These are phyloP conservation scores for Oryza brachyantha DNA, from an alignment of 176 grass and related monocot genomes.

Conservation along the genomic window DNA sequence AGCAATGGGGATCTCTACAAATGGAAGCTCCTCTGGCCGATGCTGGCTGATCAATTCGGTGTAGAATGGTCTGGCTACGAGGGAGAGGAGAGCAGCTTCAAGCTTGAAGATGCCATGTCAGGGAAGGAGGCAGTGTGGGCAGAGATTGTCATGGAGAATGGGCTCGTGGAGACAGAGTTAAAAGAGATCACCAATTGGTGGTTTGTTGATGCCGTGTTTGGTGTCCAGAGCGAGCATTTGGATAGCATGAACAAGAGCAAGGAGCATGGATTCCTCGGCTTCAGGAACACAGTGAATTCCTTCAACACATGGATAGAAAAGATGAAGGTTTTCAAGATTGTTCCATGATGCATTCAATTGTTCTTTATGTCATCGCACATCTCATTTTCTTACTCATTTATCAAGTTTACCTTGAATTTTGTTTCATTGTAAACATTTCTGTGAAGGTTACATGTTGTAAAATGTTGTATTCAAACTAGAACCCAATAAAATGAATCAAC, in stretches of 20 bases:
- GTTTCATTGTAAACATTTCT: neutral
- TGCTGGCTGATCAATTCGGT: conserved; percentile 67
- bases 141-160: conserved; percentile 62
- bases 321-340: conserved; percentile 71
- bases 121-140: conserved; percentile 64
- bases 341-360: conserved; percentile 40
- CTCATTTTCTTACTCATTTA: neutral
- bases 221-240: conserved; percentile 32
- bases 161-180: conserved; percentile 44
- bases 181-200: conserved; percentile 71
- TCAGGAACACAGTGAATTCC: conserved; percentile 63
- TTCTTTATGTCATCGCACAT: neutral
- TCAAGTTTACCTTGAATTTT: neutral
- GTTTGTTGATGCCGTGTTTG: conserved; percentile 39
- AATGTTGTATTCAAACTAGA: conserved; percentile 30
- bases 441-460: conserved; percentile 28
- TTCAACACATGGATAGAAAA: conserved; percentile 84
- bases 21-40: conserved; percentile 79
- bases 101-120: conserved; percentile 53
- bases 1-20: conserved; percentile 84
- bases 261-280: conserved; percentile 90
- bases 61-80: conserved; percentile 62
- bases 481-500: conserved; percentile 10
- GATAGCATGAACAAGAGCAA: conserved; percentile 96
- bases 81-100: conserved; percentile 63